phyloP scores from a whole-genome alignment of 306 rosid species.

The Herpetospermum pedunculosum region DNA sequence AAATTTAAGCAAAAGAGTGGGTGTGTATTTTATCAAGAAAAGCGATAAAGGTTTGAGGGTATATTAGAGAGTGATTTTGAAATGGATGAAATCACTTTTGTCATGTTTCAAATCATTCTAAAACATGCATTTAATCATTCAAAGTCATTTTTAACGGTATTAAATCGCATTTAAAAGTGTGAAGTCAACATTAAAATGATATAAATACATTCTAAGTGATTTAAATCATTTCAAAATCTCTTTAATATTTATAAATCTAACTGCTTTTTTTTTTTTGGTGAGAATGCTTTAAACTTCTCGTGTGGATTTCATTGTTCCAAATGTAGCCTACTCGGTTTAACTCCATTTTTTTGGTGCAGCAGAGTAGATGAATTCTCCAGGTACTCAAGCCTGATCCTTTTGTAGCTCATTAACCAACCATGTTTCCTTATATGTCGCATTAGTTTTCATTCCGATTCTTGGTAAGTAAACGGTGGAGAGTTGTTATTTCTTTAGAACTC shows the following conservation, averaged over 20 bases:
- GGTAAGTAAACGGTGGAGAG: not conserved
- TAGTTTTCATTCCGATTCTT: not conserved
- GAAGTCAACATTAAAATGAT: too few relatives aligned
- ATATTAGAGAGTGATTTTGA: too few relatives aligned
- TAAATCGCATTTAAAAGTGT: too few relatives aligned
- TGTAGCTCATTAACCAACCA: constrained; percentile 5
- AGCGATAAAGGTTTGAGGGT: not conserved
- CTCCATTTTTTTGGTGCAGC: constrained; percentile 28
- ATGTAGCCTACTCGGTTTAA: not conserved
- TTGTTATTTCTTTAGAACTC: not conserved
- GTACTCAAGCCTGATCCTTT: constrained; percentile 26
- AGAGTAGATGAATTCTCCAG: constrained; percentile 91
- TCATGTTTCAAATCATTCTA: too few relatives aligned
- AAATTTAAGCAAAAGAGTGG: not conserved
- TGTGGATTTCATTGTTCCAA: not conserved
- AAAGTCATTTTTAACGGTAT: too few relatives aligned
- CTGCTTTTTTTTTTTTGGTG: not conserved
- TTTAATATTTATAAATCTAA: not conserved
- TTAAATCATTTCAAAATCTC: too few relatives aligned
- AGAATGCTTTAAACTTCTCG: not conserved
- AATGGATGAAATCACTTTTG: too few relatives aligned
- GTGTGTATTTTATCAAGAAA: not conserved
- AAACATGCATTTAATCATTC: too few relatives aligned
- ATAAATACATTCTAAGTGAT: too few relatives aligned
- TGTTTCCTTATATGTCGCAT: not conserved